These are phyloP conservation scores for Arabidopsis hybrid DNA, from an alignment of 441 rosid species.

Conservation along the genomic window DNA sequence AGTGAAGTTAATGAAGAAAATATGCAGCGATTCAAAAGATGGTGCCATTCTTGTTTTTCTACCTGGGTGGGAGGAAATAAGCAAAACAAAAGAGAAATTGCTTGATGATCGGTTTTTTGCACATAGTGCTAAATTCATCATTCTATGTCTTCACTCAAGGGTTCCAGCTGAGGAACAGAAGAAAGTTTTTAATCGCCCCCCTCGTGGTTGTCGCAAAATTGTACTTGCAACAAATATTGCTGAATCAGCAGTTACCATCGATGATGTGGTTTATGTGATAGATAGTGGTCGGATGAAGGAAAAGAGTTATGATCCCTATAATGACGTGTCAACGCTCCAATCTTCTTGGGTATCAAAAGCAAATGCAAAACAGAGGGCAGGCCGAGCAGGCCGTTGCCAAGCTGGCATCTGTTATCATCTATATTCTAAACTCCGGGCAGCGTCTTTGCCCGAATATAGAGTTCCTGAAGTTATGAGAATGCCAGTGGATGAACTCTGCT, in stretches of 20 bases:
- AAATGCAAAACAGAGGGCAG: conserved; percentile 81
- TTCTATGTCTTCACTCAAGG: conserved; percentile 92
- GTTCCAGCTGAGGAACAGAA: conserved; percentile 88
- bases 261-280: conserved; percentile 97
- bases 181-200: conserved; percentile 76
- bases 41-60: conserved; percentile 97
- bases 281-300: conserved; percentile 98
- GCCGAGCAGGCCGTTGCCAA: conserved; percentile 66
- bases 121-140: conserved; percentile 60
- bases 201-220: conserved; percentile 84
- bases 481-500: conserved; percentile 96
- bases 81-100: conserved; percentile 60
- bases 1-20: conserved; percentile 72
- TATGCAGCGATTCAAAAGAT: conserved; percentile 70
- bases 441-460: conserved; percentile 80
- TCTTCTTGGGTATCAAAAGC: conserved; percentile 98
- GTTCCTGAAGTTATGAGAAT: conserved; percentile 86
- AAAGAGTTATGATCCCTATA: conserved; percentile 95
- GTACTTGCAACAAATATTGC: conserved; percentile 94
- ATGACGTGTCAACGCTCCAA: conserved; percentile 89
- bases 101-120: conserved; percentile 59
- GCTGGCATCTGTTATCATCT: conserved; percentile 97
- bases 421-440: conserved; percentile 80
- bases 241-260: conserved; percentile 92
- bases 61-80: conserved; percentile 98